Base-by-base conservation (phyloP, 1,284 basidiomycete species). In the Cystobasidiaceae sp. region DNA sequence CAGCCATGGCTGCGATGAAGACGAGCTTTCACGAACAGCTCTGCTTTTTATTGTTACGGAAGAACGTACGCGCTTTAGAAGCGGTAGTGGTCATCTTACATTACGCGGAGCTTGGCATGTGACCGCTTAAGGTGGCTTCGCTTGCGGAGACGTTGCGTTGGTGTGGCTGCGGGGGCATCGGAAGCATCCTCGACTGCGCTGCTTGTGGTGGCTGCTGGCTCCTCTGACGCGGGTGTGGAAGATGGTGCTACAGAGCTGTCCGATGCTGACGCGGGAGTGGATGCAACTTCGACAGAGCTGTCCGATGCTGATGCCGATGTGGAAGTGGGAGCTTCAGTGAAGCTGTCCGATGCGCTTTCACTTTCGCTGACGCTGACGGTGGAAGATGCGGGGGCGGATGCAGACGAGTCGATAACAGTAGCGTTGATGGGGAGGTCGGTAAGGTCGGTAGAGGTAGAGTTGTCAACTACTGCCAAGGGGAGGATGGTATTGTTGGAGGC, bases 401-500 rank as follows among this genome's bases (percentile, higher is more conserved):
- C 9, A n/a, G n/a, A n/a, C 19, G 56, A 43, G 19, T 21, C 44
- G 32, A 25, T 48, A 17, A 21, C 9, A 21, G 30, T 30, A 17
- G 30, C 32, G 17, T 28, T 44, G 21, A 32, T 49, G 32, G 56
- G 45, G 19, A 56, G 32, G 8, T 43, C 17, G 6, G 52, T 41
- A 27, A 39, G 28, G 19, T 21, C 21, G 27, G 39, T 23, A 32
- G 9, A 13, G 11, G 37, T 30, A 19, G 32, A 4, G 34, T 17
- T 28, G 8, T 46, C 51, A 32, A n/a, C n/a, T n/a, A n/a, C n/a
- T n/a, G 34, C 52, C 34, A 52, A 28, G 19, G 61, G 61, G 19
- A 64, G 51, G 27, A 39, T 34, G 30, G 52, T 56, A 28, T 49
- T 54, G 27, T 60, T 60, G 23, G 45, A 50, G 7, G 32, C 49